phyloP scores from a whole-genome alignment of 345 rosid genomes.

The Citrus medica region DNA sequence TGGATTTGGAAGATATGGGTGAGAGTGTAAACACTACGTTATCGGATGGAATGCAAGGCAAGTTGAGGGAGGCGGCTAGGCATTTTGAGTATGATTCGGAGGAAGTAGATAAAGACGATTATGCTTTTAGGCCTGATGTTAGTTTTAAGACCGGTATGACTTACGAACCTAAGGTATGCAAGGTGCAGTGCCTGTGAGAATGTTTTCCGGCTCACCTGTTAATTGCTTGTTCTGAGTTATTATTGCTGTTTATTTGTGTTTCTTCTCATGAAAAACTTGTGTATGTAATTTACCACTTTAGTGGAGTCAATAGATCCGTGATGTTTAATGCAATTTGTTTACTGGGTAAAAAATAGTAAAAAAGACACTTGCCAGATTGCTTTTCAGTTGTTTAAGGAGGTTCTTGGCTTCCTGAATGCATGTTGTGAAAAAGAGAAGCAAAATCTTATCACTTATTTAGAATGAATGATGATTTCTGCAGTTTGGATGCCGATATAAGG shows the following conservation, averaged over 20 bases:
- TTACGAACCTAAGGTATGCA: slow-evolving; percentile 37
- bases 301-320: background rate
- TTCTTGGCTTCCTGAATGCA: background rate
- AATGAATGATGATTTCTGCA: background rate
- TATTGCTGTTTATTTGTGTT: background rate
- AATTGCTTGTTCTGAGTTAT: background rate
- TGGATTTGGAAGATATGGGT: slow-evolving; percentile 10
- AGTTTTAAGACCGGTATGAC: slow-evolving; percentile 19
- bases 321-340: background rate
- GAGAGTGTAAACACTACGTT: slow-evolving; percentile 29
- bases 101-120: slow-evolving; percentile 25
- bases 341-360: background rate
- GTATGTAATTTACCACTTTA: background rate
- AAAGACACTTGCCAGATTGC: background rate
- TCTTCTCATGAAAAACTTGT: background rate
- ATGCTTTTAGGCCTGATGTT: slow-evolving; percentile 44
- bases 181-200: background rate
- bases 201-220: background rate
- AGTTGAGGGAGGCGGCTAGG: slow-evolving; percentile 42
- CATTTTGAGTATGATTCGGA: slow-evolving; percentile 29
- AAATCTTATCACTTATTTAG: background rate
- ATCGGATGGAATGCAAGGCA: slow-evolving; percentile 47
- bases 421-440: background rate
- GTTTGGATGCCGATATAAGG: background rate
- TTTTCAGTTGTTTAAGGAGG: background rate